Evolutionary conservation across 805 yeast genomes (phyloP), one percentile per base, ranked within the genome.

Genomic region (Yamadazyma kitorensis): DNA sequence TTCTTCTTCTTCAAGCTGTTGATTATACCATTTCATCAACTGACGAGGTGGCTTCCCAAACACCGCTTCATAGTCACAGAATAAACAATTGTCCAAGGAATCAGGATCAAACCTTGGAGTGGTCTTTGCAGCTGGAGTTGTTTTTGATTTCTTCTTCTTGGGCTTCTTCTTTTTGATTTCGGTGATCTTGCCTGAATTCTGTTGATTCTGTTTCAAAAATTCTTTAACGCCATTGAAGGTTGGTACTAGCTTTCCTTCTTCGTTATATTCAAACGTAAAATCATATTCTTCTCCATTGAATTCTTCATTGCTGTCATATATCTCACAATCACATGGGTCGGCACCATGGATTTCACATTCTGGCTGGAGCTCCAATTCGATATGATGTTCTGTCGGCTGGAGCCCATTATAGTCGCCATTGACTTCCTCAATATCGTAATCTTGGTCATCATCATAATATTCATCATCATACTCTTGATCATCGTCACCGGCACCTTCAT

Each of bases 51-150:
- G 69, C 28, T 52, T 54, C 2, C 80, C 79, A 49, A 63, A 74
- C 2, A 73, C 64, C 33, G 65, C 60, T 46, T 72, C 75, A 48
- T 73, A 74, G 43, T 74, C 77, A 51, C 80, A 74, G 34, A 74
- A 64, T 40, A 72, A 52, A 47, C 80, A 74, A 40, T 33, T 33
- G 13, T 38, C 42, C 6, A 15, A 17, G 2, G 31, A 20, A 17
- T 33, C 43, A 11, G 45, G 45, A 14, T 40, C 32, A 17, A 43
- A 43, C 8, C 15, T 22, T 12, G 31, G 29, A 19, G 11, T 18
- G 5, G 18, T 11, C 4, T 12, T 16, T 9, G 29, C 17, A 8
- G 26, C 25, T 13, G 47, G 47, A 39, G 15, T 12, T 11, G 13
- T n/a, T 12, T 29, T 33, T 23, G 25, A 25, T 14, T 31, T 32